Conservation (phyloP, 2,329 filamentous ascomycete genomes). For the Neopestalotiopsis sp. region DNA sequence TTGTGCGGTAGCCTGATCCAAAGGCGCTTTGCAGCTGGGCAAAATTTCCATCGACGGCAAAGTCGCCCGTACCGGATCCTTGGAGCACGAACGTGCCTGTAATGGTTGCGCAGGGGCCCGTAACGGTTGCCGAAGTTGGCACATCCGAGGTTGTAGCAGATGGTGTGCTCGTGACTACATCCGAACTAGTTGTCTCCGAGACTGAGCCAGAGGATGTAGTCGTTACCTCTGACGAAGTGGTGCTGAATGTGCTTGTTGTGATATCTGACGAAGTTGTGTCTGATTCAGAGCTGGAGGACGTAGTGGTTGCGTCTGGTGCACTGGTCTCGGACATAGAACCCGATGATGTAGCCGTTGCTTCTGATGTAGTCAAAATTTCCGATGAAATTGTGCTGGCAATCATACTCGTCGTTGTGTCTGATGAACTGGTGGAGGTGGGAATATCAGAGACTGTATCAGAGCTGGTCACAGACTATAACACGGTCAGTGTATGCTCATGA, state of each 20-base stretch:
- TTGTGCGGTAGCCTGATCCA: background rate
- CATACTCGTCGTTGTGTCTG: background rate
- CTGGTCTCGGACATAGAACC: background rate
- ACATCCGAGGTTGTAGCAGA: background rate
- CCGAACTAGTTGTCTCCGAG: background rate
- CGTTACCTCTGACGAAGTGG: background rate
- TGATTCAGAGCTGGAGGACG: background rate
- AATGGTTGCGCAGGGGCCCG: background rate
- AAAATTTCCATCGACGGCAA: constrained; percentile 4
- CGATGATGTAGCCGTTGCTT: background rate
- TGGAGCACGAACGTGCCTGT: background rate
- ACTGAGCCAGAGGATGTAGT: background rate
- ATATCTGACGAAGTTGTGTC: background rate
- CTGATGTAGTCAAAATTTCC: background rate
- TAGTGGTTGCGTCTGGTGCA: background rate
- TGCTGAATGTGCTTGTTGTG: background rate
- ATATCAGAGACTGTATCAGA: background rate
- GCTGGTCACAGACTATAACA: background rate
- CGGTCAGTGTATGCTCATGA: background rate
- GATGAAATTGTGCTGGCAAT: background rate
- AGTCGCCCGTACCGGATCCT: background rate
- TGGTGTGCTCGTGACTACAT: background rate
- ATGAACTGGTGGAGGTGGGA: background rate
- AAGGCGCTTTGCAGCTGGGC: background rate
- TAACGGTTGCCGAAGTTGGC: background rate